These are phyloP conservation scores for Smittium culicis DNA, from an alignment of 371 early-diverging fungal genomes.

Conservation along the genomic window DNA sequence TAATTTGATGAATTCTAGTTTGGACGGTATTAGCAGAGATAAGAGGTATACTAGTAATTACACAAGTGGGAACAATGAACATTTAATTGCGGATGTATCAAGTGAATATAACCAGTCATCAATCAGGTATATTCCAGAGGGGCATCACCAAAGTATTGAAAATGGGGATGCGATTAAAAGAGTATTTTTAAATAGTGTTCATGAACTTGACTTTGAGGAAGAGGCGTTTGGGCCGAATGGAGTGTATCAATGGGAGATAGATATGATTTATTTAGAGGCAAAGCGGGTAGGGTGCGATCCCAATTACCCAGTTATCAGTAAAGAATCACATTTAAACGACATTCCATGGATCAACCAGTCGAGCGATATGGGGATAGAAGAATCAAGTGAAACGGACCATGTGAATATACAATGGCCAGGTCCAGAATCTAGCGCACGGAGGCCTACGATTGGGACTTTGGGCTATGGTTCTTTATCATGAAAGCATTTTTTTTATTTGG, in stretches of 20 bases:
- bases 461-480: conserved; percentile 6
- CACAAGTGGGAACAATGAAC: background rate
- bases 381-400: background rate
- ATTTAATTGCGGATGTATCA: background rate
- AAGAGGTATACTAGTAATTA: background rate
- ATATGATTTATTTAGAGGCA: conserved; percentile 23
- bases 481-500: too few species aligned
- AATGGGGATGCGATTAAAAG: too few species aligned
- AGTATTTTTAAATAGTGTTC: too few species aligned
- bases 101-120: conserved; percentile 10
- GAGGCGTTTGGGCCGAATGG: conserved; percentile 19
- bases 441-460: too few species aligned
- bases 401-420: background rate
- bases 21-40: background rate
- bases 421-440: too few species aligned
- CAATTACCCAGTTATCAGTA: conserved; percentile 24
- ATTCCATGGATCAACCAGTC: background rate
- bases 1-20: background rate
- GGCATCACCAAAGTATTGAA: too few species aligned
- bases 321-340: background rate
- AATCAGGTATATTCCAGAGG: background rate
- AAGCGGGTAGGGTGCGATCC: conserved; percentile 28
- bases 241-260: conserved; percentile 15
- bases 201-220: conserved; percentile 19
- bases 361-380: background rate